Percentiles rank a stretch among this genome's conserved stretches.
phyloP scores from a whole-genome alignment of 164 flowering plant species.

The Protea cynaroides region DNA sequence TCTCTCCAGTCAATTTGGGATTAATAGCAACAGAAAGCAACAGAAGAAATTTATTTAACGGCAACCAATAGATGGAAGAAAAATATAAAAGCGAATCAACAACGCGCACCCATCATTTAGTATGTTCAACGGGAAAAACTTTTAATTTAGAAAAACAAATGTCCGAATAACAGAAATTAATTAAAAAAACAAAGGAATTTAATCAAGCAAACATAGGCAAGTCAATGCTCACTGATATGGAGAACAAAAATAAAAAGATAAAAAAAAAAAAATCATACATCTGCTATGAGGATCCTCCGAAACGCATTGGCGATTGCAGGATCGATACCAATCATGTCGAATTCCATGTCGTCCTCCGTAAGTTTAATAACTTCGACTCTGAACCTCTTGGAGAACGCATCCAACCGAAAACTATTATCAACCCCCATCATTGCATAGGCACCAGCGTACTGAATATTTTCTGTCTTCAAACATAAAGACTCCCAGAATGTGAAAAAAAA shows the following conservation, averaged over 20 bases:
- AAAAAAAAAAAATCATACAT: slow-evolving; percentile 33
- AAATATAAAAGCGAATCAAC: too few species aligned
- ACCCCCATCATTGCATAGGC: slow-evolving; percentile 71
- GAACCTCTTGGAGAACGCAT: slow-evolving; percentile 52
- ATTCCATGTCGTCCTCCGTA: slow-evolving; percentile 65
- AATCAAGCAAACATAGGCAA: neutral
- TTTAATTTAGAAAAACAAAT: too few species aligned
- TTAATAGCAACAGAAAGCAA: too few species aligned
- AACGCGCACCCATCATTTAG: too few species aligned
- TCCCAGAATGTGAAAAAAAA: slow-evolving; percentile 8
- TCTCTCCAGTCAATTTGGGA: too few species aligned
- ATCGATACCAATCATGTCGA: slow-evolving; percentile 92
- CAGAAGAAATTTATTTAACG: too few species aligned
- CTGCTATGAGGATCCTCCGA: slow-evolving; percentile 85
- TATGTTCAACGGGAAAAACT: too few species aligned
- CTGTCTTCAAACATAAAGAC: slow-evolving; percentile 45
- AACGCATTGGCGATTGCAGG: slow-evolving; percentile 87
- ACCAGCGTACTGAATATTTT: slow-evolving; percentile 54
- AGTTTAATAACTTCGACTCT: slow-evolving; percentile 58
- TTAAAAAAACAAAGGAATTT: too few species aligned
- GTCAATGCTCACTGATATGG: neutral
- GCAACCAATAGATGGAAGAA: neutral
- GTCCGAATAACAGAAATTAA: too few species aligned
- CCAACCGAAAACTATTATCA: slow-evolving; percentile 57
- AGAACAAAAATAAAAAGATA: neutral